Evolutionary conservation across 495 filamentous ascomycete species (phyloP).

Genomic region (Xylaria curta): DNA sequence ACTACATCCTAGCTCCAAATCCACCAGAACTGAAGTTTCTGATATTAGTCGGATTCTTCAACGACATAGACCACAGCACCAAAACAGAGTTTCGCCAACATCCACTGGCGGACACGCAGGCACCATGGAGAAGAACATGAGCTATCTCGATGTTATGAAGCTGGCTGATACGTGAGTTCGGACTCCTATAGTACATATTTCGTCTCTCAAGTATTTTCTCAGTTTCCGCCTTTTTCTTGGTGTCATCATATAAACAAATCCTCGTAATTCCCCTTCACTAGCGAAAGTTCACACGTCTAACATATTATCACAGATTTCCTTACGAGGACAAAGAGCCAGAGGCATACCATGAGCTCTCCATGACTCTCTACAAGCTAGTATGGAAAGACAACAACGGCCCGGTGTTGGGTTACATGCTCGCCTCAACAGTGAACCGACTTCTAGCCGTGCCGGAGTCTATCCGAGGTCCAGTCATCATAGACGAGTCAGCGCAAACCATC

Average conservation of each 20-base stretch:
- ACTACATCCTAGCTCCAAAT: neutral
- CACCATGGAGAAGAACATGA: slow-evolving; percentile 27
- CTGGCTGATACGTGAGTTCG: slow-evolving; percentile 68
- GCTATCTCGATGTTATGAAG: slow-evolving; percentile 45
- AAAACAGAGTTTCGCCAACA: neutral
- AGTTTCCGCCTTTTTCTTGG: too few relatives aligned
- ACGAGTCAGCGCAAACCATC: slow-evolving; percentile 55
- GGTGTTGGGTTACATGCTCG: slow-evolving; percentile 67
- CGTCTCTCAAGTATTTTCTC: slow-evolving; percentile 2
- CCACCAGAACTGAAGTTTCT: neutral
- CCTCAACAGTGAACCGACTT: slow-evolving; percentile 63
- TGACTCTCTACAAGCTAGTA: slow-evolving; percentile 61
- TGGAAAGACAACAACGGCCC: slow-evolving; percentile 46
- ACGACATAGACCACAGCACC: neutral
- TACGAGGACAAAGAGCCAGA: slow-evolving; percentile 64
- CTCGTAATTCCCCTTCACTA: neutral
- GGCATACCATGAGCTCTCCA: slow-evolving; percentile 54
- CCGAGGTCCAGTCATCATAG: slow-evolving; percentile 60
- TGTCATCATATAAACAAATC: neutral
- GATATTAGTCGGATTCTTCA: neutral
- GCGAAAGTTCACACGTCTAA: neutral
- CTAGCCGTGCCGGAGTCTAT: slow-evolving; percentile 51
- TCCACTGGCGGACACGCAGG: neutral
- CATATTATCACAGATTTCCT: slow-evolving; percentile 63
- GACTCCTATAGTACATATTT: neutral